Conservation (phyloP, 192 early-diverging fungal species). For the Oehlia diaphana region DNA sequence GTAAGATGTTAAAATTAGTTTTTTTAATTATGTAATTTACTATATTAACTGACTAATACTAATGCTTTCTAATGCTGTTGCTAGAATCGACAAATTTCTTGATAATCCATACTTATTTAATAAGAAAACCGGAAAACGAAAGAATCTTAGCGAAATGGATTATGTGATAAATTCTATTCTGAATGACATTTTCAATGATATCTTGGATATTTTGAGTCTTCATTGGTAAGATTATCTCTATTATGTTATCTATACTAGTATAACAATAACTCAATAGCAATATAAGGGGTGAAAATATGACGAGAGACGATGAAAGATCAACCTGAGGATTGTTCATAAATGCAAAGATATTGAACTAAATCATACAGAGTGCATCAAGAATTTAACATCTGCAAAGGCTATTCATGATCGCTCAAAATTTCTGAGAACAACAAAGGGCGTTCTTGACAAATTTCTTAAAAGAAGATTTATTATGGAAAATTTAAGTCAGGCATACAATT, state of each 20-base stretch:
- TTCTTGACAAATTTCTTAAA: constrained; percentile 26
- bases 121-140: background rate
- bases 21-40: background rate
- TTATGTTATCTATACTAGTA: background rate
- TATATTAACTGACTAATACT: background rate
- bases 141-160: constrained; percentile 15
- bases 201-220: constrained; percentile 4
- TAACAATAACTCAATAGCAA: background rate
- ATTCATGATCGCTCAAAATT: constrained; percentile 27
- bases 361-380: constrained; percentile 21
- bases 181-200: constrained; percentile 6
- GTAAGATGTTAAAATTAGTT: background rate
- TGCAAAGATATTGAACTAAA: constrained; percentile 15
- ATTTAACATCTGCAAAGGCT: background rate
- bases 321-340: constrained; percentile 12
- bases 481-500: background rate
- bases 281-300: constrained; percentile 19
- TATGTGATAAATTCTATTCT: constrained; percentile 15
- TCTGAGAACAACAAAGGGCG: constrained; percentile 15
- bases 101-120: constrained; percentile 7
- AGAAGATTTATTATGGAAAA: constrained; percentile 7
- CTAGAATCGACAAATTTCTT: constrained; percentile 10
- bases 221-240: constrained; percentile 3
- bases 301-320: constrained; percentile 3
- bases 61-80: background rate